A percentile compares a stretch with the other conserved stretches of the same genome.
Conservation (phyloP, 805 yeast genomes). For the Yamadazyma paraphyllophila region DNA sequence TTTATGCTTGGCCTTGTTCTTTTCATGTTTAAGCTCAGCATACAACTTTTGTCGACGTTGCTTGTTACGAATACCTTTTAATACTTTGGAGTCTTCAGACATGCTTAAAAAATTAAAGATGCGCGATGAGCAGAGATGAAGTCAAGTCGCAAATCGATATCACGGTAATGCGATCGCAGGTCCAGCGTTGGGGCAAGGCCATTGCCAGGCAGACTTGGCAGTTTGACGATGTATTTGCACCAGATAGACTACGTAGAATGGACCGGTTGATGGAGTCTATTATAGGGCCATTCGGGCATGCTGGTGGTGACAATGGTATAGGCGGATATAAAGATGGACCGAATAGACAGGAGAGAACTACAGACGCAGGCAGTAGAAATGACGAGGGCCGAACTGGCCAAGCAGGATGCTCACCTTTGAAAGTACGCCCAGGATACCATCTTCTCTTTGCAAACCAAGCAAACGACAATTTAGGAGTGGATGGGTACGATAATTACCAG, state of each 20-base stretch:
- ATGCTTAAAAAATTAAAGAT: constrained; percentile 10
- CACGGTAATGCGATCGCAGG: constrained; percentile 2
- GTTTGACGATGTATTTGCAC: neutral
- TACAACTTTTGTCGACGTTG: constrained; percentile 75
- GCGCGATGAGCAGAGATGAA: constrained; percentile 1
- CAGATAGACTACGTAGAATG: neutral
- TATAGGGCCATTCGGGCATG: neutral
- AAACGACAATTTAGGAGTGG: constrained; percentile 49
- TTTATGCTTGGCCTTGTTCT: constrained; percentile 74
- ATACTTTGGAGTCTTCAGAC: constrained; percentile 27
- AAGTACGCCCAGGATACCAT: constrained; percentile 50
- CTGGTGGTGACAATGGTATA: too few relatives aligned
- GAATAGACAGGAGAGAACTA: too few relatives aligned
- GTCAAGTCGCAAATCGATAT: neutral
- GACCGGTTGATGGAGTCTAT: neutral
- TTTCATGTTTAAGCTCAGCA: constrained; percentile 70
- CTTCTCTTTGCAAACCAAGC: constrained; percentile 66
- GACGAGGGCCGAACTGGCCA: neutral
- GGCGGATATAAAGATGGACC: too few relatives aligned
- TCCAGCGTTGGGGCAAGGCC: constrained; percentile 18
- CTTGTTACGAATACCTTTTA: constrained; percentile 64
- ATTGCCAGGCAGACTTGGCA: constrained; percentile 19
- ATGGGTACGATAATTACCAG: constrained; percentile 81
- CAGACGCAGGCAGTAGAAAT: neutral
- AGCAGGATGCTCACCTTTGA: neutral